A percentile compares a stretch with the other conserved stretches of the same genome.
Evolutionary conservation across 1,284 basidiomycete species (phyloP).

Genomic region (Cryptococcus sp.): DNA sequence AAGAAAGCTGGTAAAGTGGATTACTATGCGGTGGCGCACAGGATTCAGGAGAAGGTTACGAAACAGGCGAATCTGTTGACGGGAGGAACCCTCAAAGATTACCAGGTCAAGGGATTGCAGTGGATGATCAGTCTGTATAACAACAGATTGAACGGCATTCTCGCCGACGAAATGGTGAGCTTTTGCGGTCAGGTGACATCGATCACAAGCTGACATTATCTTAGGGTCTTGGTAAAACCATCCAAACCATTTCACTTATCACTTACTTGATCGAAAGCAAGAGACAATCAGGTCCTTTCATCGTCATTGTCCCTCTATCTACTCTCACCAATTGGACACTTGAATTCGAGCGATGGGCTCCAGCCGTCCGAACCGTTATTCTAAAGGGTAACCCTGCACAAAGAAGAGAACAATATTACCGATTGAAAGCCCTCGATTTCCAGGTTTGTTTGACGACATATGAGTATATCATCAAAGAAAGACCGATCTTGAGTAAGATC

Average conservation of each 20-base stretch:
- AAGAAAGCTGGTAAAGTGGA: slow-evolving; percentile 72
- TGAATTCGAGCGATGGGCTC: slow-evolving; percentile 97
- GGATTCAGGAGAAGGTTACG: slow-evolving; percentile 81
- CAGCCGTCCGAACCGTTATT: slow-evolving; percentile 73
- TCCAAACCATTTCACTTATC: slow-evolving; percentile 93
- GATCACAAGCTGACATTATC: slow-evolving; percentile 79
- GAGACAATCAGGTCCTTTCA: slow-evolving; percentile 86
- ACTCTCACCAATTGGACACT: slow-evolving; percentile 98
- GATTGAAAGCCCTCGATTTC: slow-evolving; percentile 59
- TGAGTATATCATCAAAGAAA: slow-evolving; percentile 99
- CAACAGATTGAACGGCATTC: slow-evolving; percentile 86
- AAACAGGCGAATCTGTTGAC: slow-evolving; percentile 78
- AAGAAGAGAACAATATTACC: slow-evolving; percentile 40
- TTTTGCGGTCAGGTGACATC: slow-evolving; percentile 57
- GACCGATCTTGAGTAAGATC: slow-evolving; percentile 80
- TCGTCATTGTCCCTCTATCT: slow-evolving; percentile 95
- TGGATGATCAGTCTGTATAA: slow-evolving; percentile 95
- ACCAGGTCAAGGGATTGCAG: slow-evolving; percentile 93
- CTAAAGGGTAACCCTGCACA: slow-evolving; percentile 87
- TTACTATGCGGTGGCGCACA: slow-evolving; percentile 95
- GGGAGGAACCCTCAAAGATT: slow-evolving; percentile 80
- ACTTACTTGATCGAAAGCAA: slow-evolving; percentile 94
- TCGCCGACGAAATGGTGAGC: slow-evolving; percentile 87
- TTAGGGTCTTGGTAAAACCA: slow-evolving; percentile 96
- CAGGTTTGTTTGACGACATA: slow-evolving; percentile 96